Evolutionary conservation across 176 grass and related monocot species (phyloP).

Genomic region (Luzula sylvatica): DNA sequence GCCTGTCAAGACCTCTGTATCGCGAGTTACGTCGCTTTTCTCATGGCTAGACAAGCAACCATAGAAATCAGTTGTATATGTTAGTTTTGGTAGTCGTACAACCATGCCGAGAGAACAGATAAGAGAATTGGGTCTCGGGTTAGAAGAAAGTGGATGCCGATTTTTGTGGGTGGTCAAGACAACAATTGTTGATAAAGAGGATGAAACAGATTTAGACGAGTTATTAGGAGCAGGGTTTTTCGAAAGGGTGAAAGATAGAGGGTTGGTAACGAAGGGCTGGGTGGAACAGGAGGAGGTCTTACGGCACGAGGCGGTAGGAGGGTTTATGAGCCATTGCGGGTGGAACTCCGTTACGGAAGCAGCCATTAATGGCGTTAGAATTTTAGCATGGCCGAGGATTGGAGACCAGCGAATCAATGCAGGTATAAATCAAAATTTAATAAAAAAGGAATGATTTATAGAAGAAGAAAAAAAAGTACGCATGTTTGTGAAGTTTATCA

Average conservation of each 20-base stretch:
- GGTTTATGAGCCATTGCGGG: conserved; percentile 46
- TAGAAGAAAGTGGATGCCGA: conserved; percentile 32
- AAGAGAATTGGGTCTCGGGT: conserved; percentile 38
- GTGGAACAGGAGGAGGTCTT: conserved; percentile 55
- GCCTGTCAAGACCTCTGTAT: background rate
- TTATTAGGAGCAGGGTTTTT: conserved; percentile 29
- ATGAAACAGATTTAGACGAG: conserved; percentile 4
- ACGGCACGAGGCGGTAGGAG: conserved; percentile 30
- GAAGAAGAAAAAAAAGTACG: too few species aligned
- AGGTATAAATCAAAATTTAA: too few species aligned
- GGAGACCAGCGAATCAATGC: conserved; percentile 55
- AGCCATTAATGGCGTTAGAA: conserved; percentile 24
- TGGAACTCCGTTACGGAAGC: conserved; percentile 43
- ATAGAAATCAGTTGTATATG: conserved; percentile 33
- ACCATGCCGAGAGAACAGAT: conserved; percentile 24
- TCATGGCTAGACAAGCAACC: conserved; percentile 45
- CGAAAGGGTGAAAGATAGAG: conserved; percentile 29
- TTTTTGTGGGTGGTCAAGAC: conserved; percentile 81
- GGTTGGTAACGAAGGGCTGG: conserved; percentile 46
- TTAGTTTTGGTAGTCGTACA: conserved; percentile 47
- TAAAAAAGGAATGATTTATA: too few species aligned
- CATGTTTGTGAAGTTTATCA: too few species aligned
- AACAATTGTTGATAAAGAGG: too few species aligned
- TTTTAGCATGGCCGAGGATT: conserved; percentile 36
- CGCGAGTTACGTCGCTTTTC: background rate